These are phyloP conservation scores for Boletus vinaceobasis DNA, from an alignment of 768 basidiomycete species.

Conservation along the genomic window DNA sequence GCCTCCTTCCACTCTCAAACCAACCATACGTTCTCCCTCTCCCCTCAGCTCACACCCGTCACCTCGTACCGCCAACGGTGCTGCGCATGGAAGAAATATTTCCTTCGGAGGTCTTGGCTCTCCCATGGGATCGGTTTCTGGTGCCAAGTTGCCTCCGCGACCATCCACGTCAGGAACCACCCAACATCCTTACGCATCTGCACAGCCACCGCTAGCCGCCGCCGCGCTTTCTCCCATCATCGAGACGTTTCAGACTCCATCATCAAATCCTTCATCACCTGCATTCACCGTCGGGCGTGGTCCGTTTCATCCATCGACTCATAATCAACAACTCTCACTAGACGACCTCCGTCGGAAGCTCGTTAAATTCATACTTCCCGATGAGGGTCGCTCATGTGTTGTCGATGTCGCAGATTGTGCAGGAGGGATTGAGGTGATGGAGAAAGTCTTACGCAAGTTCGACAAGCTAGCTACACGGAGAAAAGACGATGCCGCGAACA, in stretches of 20 bases:
- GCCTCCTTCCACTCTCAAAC: constrained; percentile 40
- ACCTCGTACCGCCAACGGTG: constrained; percentile 40
- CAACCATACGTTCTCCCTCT: constrained; percentile 37
- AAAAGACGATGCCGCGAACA: constrained; percentile 41
- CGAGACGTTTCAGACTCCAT: constrained; percentile 47
- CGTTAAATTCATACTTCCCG: constrained; percentile 85
- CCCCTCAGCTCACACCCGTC: constrained; percentile 25
- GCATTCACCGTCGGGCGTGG: constrained; percentile 59
- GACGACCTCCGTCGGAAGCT: constrained; percentile 81
- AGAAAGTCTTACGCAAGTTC: constrained; percentile 88
- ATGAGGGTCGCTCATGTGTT: constrained; percentile 72
- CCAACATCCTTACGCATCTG: constrained; percentile 59
- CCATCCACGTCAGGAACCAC: constrained; percentile 42
- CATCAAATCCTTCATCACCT: constrained; percentile 46
- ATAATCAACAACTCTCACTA: constrained; percentile 48
- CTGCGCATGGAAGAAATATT: constrained; percentile 50
- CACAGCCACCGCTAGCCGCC: constrained; percentile 40
- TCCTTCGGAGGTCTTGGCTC: constrained; percentile 47
- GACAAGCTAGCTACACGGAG: constrained; percentile 53
- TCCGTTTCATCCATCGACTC: constrained; percentile 49
- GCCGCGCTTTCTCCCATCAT: constrained; percentile 69
- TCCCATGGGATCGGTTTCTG: constrained; percentile 33
- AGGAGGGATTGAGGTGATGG: constrained; percentile 82
- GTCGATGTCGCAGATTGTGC: constrained; percentile 80
- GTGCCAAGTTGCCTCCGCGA: constrained; percentile 42